phyloP scores from a whole-genome alignment of 352 stramenopile species.

The Phytophthora ramorum region DNA sequence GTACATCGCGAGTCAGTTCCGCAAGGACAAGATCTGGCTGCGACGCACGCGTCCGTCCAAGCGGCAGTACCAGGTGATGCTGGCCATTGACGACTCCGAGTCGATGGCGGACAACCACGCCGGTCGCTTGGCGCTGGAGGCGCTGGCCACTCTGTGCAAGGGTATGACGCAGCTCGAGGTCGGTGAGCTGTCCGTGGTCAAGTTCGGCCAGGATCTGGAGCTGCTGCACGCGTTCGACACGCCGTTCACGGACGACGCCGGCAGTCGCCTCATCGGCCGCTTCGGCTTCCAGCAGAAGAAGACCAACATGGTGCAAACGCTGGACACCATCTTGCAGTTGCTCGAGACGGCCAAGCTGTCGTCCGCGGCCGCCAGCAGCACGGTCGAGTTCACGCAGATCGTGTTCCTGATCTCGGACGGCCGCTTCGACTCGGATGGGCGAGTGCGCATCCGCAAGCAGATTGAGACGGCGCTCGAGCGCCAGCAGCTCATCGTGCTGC shows the following conservation, averaged over 20 bases:
- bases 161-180: slow-evolving; percentile 98
- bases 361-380: slow-evolving; percentile 51
- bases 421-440: slow-evolving; percentile 97
- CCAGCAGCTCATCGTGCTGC: slow-evolving; percentile 98
- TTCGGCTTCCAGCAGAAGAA: slow-evolving; percentile 98
- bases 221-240: slow-evolving; percentile 97
- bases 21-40: slow-evolving; percentile 99
- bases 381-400: slow-evolving; percentile 95
- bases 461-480: slow-evolving; percentile 97
- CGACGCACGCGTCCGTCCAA: slow-evolving; percentile 98
- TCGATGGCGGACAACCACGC: slow-evolving; percentile 98
- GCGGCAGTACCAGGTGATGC: slow-evolving; percentile 98
- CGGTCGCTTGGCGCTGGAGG: slow-evolving; percentile 95
- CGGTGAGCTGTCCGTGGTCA: slow-evolving; percentile 92
- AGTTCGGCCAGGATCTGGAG: slow-evolving; percentile 97
- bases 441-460: slow-evolving; percentile 94
- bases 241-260: slow-evolving; percentile 97
- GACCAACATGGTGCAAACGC: slow-evolving; percentile 96
- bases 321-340: slow-evolving; percentile 93
- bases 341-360: slow-evolving; percentile 87
- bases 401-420: slow-evolving; percentile 99
- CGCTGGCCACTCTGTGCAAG: slow-evolving; percentile 97
- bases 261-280: slow-evolving; percentile 92
- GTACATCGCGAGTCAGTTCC: slow-evolving; percentile 99
- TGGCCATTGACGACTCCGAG: slow-evolving; percentile 99